Conservation (phyloP, 1,284 basidiomycete genomes). For the Cutaneotrichosporon arboriforme region DNA sequence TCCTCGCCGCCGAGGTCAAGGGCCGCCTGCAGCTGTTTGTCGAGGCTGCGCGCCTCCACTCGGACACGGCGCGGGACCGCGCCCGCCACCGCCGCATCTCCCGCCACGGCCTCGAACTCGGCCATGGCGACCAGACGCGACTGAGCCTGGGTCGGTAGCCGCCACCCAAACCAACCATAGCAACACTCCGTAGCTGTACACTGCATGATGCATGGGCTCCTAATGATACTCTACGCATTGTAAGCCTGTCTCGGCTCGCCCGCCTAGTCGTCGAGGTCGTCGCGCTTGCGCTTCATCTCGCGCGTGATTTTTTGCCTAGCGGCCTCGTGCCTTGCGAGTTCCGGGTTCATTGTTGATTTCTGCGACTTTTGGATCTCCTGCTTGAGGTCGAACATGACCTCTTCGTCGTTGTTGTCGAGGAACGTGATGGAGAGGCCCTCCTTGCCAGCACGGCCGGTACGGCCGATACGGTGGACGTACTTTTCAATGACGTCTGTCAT, state of each 20-base stretch:
- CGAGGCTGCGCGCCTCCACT: not conserved
- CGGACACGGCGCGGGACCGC: not conserved
- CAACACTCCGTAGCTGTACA: conserved; percentile 1
- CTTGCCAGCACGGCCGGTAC: conserved; percentile 96
- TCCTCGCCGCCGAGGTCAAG: not conserved
- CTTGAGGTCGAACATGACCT: conserved; percentile 76
- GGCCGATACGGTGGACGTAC: conserved; percentile 89
- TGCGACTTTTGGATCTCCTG: conserved; percentile 84
- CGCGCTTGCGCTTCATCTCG: conserved; percentile 65
- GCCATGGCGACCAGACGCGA: conserved; percentile 5
- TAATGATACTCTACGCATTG: no score
- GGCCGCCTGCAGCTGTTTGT: not conserved
- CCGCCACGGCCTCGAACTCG: not conserved
- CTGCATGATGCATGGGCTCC: conserved; percentile 1
- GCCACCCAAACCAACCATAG: not conserved
- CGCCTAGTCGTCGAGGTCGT: conserved; percentile 16
- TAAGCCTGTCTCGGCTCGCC: no score
- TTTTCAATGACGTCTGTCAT: conserved; percentile 95
- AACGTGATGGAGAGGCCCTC: conserved; percentile 89
- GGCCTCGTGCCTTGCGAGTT: conserved; percentile 81
- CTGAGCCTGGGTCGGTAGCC: conserved; percentile 5
- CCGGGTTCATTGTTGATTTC: conserved; percentile 77
- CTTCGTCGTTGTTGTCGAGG: conserved; percentile 89
- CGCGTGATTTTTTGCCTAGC: conserved; percentile 80
- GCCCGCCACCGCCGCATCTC: not conserved